Percentiles rank a stretch among this genome's conserved stretches.
Evolutionary conservation across 345 rosid species (phyloP).

Genomic region (Stellera chamaejasme): DNA sequence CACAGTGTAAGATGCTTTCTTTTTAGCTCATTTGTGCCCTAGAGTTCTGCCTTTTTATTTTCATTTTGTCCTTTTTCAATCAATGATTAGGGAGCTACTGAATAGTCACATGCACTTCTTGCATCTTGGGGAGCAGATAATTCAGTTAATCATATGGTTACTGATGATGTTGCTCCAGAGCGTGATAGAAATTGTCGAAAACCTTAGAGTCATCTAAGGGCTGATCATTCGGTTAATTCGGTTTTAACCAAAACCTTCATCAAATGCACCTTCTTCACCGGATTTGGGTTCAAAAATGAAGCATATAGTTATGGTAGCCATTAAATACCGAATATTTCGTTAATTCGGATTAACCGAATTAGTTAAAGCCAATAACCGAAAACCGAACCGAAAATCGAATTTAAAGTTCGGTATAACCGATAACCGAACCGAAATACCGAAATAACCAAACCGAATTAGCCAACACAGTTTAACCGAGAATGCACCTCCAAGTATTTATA

Average conservation of each 20-base stretch:
- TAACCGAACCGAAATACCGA: too few relatives aligned
- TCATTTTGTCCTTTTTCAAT: constrained; percentile 1
- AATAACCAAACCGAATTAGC: too few relatives aligned
- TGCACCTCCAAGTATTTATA: constrained; percentile 68
- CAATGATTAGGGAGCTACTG: constrained; percentile 21
- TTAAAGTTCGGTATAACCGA: too few relatives aligned
- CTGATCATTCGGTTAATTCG: too few relatives aligned
- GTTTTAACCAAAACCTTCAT: too few relatives aligned
- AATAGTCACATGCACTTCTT: constrained; percentile 20
- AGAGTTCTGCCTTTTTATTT: constrained; percentile 6
- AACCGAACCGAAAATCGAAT: too few relatives aligned
- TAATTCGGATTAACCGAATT: too few relatives aligned
- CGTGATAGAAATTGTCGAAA: constrained; percentile 48
- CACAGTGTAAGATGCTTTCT: constrained; percentile 69
- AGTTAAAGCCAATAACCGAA: constrained; percentile 92
- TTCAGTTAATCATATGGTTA: constrained; percentile 21
- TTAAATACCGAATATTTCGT: too few relatives aligned
- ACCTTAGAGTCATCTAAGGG: constrained; percentile 29
- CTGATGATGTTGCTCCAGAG: constrained; percentile 35
- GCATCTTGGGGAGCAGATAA: constrained; percentile 49
- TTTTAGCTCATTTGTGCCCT: constrained; percentile 9
- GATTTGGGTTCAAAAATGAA: constrained; percentile 37
- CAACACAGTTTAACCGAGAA: too few relatives aligned
- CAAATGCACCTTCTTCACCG: constrained; percentile 30
- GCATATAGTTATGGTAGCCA: constrained; percentile 69